Evolutionary conservation across 495 filamentous ascomycete species (phyloP).

Genomic region (Chaetomium tenue): DNA sequence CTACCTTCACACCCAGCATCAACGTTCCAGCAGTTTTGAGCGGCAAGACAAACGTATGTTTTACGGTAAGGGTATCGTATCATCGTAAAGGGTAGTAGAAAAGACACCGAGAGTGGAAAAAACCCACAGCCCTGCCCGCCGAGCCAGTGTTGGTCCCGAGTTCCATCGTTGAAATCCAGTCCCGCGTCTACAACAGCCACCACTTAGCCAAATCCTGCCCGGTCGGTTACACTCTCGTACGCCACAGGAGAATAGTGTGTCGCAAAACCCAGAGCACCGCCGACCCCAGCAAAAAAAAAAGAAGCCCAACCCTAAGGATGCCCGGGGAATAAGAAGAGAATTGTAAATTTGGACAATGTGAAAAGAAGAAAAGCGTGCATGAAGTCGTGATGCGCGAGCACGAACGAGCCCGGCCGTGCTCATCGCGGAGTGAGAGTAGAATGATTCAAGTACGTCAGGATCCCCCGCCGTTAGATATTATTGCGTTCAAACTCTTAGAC

Average conservation of each 20-base stretch:
- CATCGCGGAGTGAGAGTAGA: slow-evolving; percentile 1
- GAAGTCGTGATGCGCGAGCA: slow-evolving; percentile 17
- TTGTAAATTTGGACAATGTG: not conserved
- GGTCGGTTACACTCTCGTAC: not conserved
- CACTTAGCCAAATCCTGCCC: not conserved
- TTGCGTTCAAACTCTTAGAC: slow-evolving; percentile 31
- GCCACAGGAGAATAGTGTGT: not conserved
- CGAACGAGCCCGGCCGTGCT: not conserved
- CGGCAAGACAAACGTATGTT: not conserved
- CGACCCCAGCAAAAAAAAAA: slow-evolving; percentile 11
- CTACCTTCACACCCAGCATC: not conserved
- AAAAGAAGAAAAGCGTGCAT: slow-evolving; percentile 8
- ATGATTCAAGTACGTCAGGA: not conserved
- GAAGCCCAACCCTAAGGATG: not conserved
- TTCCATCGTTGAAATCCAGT: slow-evolving; percentile 10
- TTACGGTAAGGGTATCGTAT: slow-evolving; percentile 21
- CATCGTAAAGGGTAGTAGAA: slow-evolving; percentile 6
- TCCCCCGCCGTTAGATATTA: not conserved
- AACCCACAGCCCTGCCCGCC: slow-evolving; percentile 1
- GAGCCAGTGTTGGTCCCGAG: not conserved
- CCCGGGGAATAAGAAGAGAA: not conserved
- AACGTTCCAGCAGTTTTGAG: not conserved
- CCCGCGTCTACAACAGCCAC: slow-evolving; percentile 11
- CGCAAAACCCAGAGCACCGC: not conserved
- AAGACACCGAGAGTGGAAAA: slow-evolving; percentile 2